phyloP scores from a whole-genome alignment of 306 rosid species.

The Trifolium dubium region DNA sequence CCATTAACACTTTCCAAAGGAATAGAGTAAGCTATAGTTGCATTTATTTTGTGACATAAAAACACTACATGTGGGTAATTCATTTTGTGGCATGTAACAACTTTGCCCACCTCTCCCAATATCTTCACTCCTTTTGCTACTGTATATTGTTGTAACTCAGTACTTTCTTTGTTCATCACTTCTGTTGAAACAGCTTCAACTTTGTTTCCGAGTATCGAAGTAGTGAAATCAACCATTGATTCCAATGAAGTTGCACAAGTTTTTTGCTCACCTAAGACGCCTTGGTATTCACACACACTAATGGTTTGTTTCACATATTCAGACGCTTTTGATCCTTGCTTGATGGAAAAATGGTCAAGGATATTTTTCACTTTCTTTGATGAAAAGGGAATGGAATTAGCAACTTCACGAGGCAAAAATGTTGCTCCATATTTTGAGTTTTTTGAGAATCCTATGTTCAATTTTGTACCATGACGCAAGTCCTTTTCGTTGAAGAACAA shows the following conservation, averaged over 20 bases:
- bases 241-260: conserved; percentile 80
- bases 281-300: conserved; percentile 54
- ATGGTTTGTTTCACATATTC: conserved; percentile 52
- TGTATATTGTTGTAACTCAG: conserved; percentile 51
- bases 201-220: conserved; percentile 64
- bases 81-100: conserved; percentile 64
- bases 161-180: conserved; percentile 49
- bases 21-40: neutral
- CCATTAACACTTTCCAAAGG: conserved; percentile 50
- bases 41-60: conserved; percentile 63
- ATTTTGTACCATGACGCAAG: conserved; percentile 51
- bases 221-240: conserved; percentile 77
- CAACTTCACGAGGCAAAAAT: conserved; percentile 59
- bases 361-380: conserved; percentile 55
- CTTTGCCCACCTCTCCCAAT: conserved; percentile 36
- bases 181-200: conserved; percentile 64
- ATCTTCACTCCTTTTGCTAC: conserved; percentile 52
- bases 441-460: conserved; percentile 59
- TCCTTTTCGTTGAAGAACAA: conserved; percentile 77
- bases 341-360: conserved; percentile 50
- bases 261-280: conserved; percentile 65
- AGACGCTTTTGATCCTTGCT: conserved; percentile 52
- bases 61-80: conserved; percentile 74
- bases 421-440: conserved; percentile 33
- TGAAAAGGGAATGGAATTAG: conserved; percentile 71